A percentile compares a stretch with the other conserved stretches of the same genome.
Evolutionary conservation across 805 yeast genomes (phyloP).

Genomic region (Debaryomyces tyrocola): DNA sequence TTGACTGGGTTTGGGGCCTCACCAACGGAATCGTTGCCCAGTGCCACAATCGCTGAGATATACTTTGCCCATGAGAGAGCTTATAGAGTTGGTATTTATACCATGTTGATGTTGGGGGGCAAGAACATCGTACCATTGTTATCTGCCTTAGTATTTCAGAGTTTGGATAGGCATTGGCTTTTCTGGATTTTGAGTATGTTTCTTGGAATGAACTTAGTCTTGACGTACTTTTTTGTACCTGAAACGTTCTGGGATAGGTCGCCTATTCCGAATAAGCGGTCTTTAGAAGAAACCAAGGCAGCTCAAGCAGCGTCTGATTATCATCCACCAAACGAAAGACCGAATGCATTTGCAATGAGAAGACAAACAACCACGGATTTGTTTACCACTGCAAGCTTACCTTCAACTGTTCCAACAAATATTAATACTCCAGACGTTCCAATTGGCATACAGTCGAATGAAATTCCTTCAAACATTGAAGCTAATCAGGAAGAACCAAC

Average conservation of each 20-base stretch:
- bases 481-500: conserved; percentile 9
- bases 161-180: conserved; percentile 56
- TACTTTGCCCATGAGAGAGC: conserved; percentile 63
- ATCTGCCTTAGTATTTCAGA: conserved; percentile 51
- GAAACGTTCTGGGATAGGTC: conserved; percentile 65
- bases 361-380: conserved; percentile 13
- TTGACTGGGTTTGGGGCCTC: conserved; percentile 61
- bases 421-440: conserved; percentile 6
- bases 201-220: conserved; percentile 44
- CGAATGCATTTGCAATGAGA: conserved; percentile 29
- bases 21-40: conserved; percentile 60
- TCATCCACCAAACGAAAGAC: conserved; percentile 24
- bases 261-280: conserved; percentile 49
- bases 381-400: conserved; percentile 13
- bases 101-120: conserved; percentile 59
- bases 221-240: conserved; percentile 56
- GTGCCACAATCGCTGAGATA: conserved; percentile 61
- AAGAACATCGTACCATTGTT: conserved; percentile 59
- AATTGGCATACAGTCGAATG: conserved; percentile 5
- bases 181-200: conserved; percentile 59
- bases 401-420: conserved; percentile 8
- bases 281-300: conserved; percentile 45
- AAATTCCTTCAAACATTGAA: neutral
- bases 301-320: conserved; percentile 38
- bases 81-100: conserved; percentile 57